Conservation (phyloP, 345 rosid species). For the Lepidium didymum region DNA sequence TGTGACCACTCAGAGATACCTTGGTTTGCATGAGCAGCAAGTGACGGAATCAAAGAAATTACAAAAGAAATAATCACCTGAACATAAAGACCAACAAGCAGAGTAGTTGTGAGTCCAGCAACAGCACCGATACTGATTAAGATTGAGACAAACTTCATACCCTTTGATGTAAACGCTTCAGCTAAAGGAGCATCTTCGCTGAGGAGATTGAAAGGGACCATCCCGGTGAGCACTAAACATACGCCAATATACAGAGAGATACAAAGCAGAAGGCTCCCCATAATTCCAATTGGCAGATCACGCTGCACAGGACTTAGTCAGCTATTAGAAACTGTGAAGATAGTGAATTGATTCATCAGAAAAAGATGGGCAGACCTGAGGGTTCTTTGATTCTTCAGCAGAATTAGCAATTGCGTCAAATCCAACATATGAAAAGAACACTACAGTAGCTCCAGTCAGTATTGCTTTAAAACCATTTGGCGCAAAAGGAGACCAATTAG, state of each 20-base stretch:
- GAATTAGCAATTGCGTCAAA: conserved; percentile 98
- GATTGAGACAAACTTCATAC: conserved; percentile 69
- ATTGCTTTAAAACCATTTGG: conserved; percentile 73
- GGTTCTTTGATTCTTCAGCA: conserved; percentile 88
- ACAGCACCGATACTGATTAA: conserved; percentile 91
- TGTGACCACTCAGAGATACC: not conserved
- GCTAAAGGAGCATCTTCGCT: conserved; percentile 93
- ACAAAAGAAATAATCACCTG: conserved; percentile 48
- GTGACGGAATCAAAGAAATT: not conserved
- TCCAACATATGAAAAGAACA: conserved; percentile 95
- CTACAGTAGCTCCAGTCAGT: conserved; percentile 87
- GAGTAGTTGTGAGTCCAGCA: conserved; percentile 94
- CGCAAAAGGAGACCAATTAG: conserved; percentile 92
- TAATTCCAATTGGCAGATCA: conserved; percentile 81
- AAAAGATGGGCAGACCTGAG: conserved; percentile 47
- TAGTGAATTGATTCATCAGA: not conserved
- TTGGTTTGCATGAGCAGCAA: not conserved
- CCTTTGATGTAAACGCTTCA: conserved; percentile 77
- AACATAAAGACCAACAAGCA: conserved; percentile 94
- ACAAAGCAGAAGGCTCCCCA: conserved; percentile 86
- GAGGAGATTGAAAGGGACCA: conserved; percentile 69
- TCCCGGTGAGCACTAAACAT: conserved; percentile 93
- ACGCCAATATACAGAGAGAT: conserved; percentile 66
- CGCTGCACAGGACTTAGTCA: conserved; percentile 45
- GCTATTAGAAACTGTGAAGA: not conserved